phyloP scores from a whole-genome alignment of 2,329 filamentous ascomycete species.

The Epichloe glyceriae region DNA sequence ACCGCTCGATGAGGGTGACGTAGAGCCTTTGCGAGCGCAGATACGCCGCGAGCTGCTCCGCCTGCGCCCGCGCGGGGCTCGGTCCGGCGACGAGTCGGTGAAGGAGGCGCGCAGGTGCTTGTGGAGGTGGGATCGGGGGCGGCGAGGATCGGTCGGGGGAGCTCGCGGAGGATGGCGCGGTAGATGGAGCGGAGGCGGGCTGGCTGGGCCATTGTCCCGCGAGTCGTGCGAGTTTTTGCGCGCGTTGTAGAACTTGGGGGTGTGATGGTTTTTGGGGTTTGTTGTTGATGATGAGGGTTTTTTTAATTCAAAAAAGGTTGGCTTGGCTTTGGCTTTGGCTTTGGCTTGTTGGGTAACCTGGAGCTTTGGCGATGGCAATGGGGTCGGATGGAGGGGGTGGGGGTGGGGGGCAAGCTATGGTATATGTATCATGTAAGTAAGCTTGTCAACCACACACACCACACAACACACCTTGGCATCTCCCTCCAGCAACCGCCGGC shows the following conservation, averaged over 20 bases:
- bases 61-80: slow-evolving; percentile 23
- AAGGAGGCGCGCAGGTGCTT: slow-evolving; percentile 19
- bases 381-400: no score
- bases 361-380: no score
- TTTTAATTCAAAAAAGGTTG: no score
- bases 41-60: slow-evolving; percentile 71
- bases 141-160: slow-evolving; percentile 49
- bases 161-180: slow-evolving; percentile 76
- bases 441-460: no score
- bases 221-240: slow-evolving; percentile 5
- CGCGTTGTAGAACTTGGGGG: background rate
- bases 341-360: no score
- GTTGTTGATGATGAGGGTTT: no score
- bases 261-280: no score
- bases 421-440: no score
- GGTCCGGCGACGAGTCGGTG: slow-evolving; percentile 12
- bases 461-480: no score
- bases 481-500: no score
- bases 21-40: slow-evolving; percentile 78
- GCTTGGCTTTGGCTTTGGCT: no score
- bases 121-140: slow-evolving; percentile 41
- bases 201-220: background rate
- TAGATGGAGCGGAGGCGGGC: slow-evolving; percentile 63
- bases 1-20: slow-evolving; percentile 68
- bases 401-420: no score